Evolutionary conservation across 2,329 filamentous ascomycete genomes (phyloP), one percentile per base, ranked within the genome.

Genomic region (Colletotrichum sansevieriae): DNA sequence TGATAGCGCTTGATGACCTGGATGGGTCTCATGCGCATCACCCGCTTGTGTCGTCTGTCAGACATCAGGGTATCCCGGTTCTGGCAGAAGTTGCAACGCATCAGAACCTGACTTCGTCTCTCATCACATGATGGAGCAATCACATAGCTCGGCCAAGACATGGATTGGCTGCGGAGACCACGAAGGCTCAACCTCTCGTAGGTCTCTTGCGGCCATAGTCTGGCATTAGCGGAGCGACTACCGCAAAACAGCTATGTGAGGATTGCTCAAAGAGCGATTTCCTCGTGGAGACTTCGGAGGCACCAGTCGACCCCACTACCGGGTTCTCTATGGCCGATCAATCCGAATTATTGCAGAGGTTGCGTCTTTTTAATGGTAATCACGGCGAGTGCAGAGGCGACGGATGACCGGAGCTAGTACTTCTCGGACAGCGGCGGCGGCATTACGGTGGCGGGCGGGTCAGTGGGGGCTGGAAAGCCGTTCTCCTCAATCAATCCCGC

Each of bases 351-450:
- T 12, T 52, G 60, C 12, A 44, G 4, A 37, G 37, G 33, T 41
- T 15, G 35, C 22, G 5, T 47, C 20, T 44, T 41, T 25, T 7
- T 29, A 25, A 25, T 25, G 25, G 25, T 25, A 29, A 29, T 8
- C 29, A 29, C 9, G 29, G 29, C 6, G 63, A 43, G 15, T 15
- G 22, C 39, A 47, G 25, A 52, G n/a, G 18, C 43, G 18, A 49
- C 65, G 56, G 65, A 68, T 66, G 55, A 63, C 63, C 39, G 63
- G 66, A 62, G 52, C 57, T 55, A 67, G 20, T 35, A 35, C 47
- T 29, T 13, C 39, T 13, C 33, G n/a, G 51, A 49, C 49, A 35
- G 49, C 18, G 41, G 41, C 43, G 12, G 54, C 46, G 52, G 54
- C 37, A 49, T 66, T 47, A n/a, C 49, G 11, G 58, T 51, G 55